Evolutionary conservation across 331 rosid genomes (phyloP), one percentile per base, ranked within the genome.

Genomic region (Rosa hybrid): DNA sequence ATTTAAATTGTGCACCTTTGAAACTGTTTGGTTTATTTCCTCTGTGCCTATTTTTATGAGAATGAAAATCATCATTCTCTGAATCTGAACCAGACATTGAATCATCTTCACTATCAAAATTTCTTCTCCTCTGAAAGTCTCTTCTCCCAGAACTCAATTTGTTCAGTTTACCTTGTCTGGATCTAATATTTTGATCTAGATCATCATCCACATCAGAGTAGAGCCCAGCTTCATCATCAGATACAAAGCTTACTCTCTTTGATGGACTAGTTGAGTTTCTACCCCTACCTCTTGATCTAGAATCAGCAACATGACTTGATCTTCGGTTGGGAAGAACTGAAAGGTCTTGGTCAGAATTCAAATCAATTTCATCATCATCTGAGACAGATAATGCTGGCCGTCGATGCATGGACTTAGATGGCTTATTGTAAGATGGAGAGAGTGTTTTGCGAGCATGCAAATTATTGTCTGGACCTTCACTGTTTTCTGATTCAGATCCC

Each of bases 171-270:
- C 83, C 86, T 76, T 54, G 72, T 70, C 87, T 88, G 81, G 90
- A 85, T 45, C 88, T 75, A 72, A 84, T 74, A 48, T 12, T 78
- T 53, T 78, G 78, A 69, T 83, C 75, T 75, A 83, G 81, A 80
- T 89, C 91, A 74, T 83, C 93, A 80, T 93, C 94, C 56, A 81
- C 89, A 69, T 92, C 97, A 54, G 98, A 92, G 87, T 87, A 84
- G 51, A 92, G 84, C 80, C 96, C 93, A 60, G 39, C 71, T 68
- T 88, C 93, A 53, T 89, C 98, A 38, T 95, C 97, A 72, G 99
- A 95, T 82, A 95, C 96, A 84, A 87, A 88, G 89, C 93, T 92
- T 82, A 89, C 81, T 62, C 87, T 77, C 89, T 88, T 91, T 54
- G 87, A 75, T n/a, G 88, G 87, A 74, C 85, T 79, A 41, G 50